Base-by-base conservation (phyloP, 176 grass and related monocot species). In the Paspalum notatum region DNA sequence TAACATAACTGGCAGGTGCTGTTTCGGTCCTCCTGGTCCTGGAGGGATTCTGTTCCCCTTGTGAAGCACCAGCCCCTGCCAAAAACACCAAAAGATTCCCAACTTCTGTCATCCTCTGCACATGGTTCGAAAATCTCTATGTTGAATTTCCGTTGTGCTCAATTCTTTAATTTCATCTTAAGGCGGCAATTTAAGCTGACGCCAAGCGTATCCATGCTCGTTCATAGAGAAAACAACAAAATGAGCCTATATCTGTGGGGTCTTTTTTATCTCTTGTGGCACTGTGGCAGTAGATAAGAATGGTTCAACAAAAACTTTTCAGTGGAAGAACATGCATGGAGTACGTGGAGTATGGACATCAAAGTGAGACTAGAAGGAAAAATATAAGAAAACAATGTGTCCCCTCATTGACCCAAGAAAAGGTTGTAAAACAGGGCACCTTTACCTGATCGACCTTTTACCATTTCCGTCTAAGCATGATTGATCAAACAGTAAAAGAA, bases 381-480 rank as follows among this genome's bases (percentile, higher is more conserved):
- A 79, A 5, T 32, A 75, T 60, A 67, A n/a, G 21, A 67, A 43
- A 16, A 43, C 6, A 54, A 14, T 38, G 13, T 39, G 75, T 51
- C 75, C 69, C 79, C 60, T 67, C 68, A 68, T 68, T 88, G 68
- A 80, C 86, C 68, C 61, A 14, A 10, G 44, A 83, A 83, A 84
- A 68, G 75, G 44, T 85, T 80, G 62, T 6, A 63, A 27, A 75
- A 68, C 54, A 84, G 17, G 62, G 12, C 48, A 37, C 81, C 24
- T 59, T 84, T 69, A 80, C 70, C 69, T 27, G 54, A 68, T 10
- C 53, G 56, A n/a, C 76, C 45, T 89, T 89, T 89, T 89, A 75
- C 87, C 87, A 62, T 80, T 80, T 89, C 75, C 25, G 17, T 76
- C 53, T 48, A 80, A 62, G 82, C 82, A 85, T 80, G 82, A 84